These are phyloP conservation scores for Rhynchospora breviuscula DNA, from an alignment of 176 grass and related monocot species.

Conservation along the genomic window DNA sequence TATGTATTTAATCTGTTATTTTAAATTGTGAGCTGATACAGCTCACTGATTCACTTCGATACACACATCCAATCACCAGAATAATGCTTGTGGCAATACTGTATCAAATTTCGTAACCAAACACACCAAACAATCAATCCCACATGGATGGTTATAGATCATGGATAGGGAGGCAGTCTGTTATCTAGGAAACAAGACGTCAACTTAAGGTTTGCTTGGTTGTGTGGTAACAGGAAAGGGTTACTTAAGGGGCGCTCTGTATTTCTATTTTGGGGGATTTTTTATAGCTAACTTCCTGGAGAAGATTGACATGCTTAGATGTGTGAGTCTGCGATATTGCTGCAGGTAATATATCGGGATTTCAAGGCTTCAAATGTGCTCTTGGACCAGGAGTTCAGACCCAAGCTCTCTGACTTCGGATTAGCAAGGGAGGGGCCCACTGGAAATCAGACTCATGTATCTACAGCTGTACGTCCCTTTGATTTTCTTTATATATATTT, in stretches of 20 bases:
- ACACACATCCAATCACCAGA: too few relatives aligned
- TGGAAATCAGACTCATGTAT: constrained; percentile 61
- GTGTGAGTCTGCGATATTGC: neutral
- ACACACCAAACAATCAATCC: too few relatives aligned
- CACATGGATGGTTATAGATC: too few relatives aligned
- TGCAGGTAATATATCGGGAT: constrained; percentile 64
- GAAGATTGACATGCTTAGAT: neutral
- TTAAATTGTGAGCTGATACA: neutral
- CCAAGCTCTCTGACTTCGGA: constrained; percentile 65
- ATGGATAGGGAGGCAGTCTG: too few relatives aligned
- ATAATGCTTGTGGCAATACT: too few relatives aligned
- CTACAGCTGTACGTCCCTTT: constrained; percentile 39
- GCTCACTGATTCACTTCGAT: too few relatives aligned
- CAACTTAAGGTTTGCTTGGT: too few relatives aligned
- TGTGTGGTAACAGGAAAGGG: neutral
- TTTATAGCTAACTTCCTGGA: neutral
- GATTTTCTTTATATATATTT: neutral
- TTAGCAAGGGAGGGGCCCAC: constrained; percentile 66
- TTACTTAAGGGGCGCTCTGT: neutral
- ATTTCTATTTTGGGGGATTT: neutral
- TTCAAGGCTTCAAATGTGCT: constrained; percentile 78
- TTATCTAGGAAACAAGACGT: too few relatives aligned
- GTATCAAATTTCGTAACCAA: too few relatives aligned
- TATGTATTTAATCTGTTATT: neutral
- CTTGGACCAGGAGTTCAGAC: constrained; percentile 55